These are phyloP conservation scores for Hypoxylon lenormandii DNA, from an alignment of 495 filamentous ascomycete species.

Conservation along the genomic window DNA sequence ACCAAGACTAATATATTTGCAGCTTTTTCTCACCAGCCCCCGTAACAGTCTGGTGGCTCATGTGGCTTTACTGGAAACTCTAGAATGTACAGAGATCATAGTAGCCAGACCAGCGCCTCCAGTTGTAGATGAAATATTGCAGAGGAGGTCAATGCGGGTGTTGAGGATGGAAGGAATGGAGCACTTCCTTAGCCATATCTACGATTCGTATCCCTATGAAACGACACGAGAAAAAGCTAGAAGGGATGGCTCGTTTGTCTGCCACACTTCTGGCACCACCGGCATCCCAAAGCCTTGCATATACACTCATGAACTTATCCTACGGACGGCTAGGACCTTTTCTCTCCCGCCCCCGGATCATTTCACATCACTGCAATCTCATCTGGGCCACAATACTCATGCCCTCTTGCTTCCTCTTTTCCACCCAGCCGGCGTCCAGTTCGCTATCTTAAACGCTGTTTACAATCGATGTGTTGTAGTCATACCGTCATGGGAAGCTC, in stretches of 20 bases:
- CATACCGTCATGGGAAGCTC: too few relatives aligned
- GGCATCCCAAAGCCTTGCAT: neutral
- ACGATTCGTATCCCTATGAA: too few relatives aligned
- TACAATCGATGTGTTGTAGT: too few relatives aligned
- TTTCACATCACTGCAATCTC: neutral
- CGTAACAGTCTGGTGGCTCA: constrained; percentile 46
- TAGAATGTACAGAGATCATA: constrained; percentile 24
- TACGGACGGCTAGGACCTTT: neutral
- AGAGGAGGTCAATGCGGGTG: too few relatives aligned
- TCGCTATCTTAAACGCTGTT: too few relatives aligned
- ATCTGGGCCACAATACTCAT: neutral
- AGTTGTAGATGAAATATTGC: too few relatives aligned
- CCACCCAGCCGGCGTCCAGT: too few relatives aligned
- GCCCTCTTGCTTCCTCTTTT: too few relatives aligned
- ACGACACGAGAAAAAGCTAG: neutral
- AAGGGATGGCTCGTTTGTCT: too few relatives aligned
- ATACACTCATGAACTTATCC: constrained; percentile 1
- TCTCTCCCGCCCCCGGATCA: neutral
- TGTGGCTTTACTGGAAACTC: constrained; percentile 10
- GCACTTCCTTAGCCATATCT: too few relatives aligned
- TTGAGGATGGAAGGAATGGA: too few relatives aligned
- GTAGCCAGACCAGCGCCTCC: constrained; percentile 9
- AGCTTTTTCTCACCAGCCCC: constrained; percentile 42
- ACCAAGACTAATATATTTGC: too few relatives aligned
- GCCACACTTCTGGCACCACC: constrained; percentile 2